These are phyloP conservation scores for Gossypium gossypioides DNA, from an alignment of 441 rosid species.

Conservation along the genomic window DNA sequence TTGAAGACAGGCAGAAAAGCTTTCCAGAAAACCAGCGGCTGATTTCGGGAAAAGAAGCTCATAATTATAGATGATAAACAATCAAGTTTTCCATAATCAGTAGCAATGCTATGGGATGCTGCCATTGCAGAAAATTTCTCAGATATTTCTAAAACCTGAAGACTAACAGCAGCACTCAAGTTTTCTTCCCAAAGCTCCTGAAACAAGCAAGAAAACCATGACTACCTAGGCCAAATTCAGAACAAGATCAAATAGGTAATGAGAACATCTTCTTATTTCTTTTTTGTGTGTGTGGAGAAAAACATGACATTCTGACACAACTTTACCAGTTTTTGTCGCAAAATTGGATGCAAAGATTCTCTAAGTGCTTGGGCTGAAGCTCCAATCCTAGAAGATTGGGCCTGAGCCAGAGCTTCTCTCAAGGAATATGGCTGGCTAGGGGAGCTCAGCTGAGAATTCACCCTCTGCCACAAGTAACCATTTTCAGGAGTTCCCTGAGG, in stretches of 20 bases:
- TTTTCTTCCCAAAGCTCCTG: conserved; percentile 99
- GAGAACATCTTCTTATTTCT: background rate
- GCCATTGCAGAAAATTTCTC: conserved; percentile 89
- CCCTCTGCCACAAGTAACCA: conserved; percentile 93
- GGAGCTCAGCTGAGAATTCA: conserved; percentile 94
- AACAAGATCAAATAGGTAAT: conserved; percentile 9
- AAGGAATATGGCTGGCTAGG: conserved; percentile 98
- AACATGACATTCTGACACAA: conserved; percentile 12
- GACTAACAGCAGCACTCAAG: conserved; percentile 93
- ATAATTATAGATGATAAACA: conserved; percentile 80
- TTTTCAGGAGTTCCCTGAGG: conserved; percentile 93
- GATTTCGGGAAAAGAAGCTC: conserved; percentile 91
- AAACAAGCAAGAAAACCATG: conserved; percentile 23
- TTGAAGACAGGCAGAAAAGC: conserved; percentile 75
- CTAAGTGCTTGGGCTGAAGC: conserved; percentile 97
- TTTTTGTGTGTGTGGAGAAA: background rate
- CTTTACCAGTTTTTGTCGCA: conserved; percentile 89
- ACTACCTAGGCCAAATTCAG: conserved; percentile 11
- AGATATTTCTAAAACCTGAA: conserved; percentile 90
- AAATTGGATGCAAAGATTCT: conserved; percentile 91
- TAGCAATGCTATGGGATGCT: conserved; percentile 83
- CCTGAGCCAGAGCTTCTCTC: conserved; percentile 98
- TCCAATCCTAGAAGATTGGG: conserved; percentile 96
- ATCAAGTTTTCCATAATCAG: conserved; percentile 95
- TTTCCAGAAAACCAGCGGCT: conserved; percentile 86